Percentiles rank a stretch among this genome's conserved stretches.
Evolutionary conservation across 164 flowering plant species (phyloP).

Genomic region (Berberis vulgaris): DNA sequence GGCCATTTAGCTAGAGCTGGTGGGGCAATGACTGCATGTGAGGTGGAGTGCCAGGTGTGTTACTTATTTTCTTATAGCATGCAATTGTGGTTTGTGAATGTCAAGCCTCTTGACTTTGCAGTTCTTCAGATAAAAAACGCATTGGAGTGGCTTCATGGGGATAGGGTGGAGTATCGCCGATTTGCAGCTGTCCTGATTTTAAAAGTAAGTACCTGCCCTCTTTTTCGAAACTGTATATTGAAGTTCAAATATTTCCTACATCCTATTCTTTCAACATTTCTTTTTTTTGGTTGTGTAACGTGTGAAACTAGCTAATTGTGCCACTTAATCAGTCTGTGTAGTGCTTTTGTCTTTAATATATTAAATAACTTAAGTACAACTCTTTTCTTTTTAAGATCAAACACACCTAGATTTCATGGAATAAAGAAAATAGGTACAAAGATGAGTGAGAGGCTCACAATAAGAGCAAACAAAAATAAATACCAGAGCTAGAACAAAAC

Average conservation of each 20-base stretch:
- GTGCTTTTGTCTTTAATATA: too few species aligned
- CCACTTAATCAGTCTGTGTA: too few species aligned
- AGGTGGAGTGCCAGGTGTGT: slow-evolving; percentile 86
- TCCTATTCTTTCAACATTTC: neutral
- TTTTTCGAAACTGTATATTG: neutral
- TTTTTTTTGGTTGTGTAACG: neutral
- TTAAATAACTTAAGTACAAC: too few species aligned
- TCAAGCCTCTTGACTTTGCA: slow-evolving; percentile 11
- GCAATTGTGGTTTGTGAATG: neutral
- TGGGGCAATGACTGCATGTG: slow-evolving; percentile 98
- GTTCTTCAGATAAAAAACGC: slow-evolving; percentile 64
- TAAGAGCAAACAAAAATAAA: too few species aligned
- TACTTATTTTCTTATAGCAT: neutral
- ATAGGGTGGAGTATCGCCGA: slow-evolving; percentile 82
- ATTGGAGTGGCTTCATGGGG: slow-evolving; percentile 82
- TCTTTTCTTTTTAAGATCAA: too few species aligned
- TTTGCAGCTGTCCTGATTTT: slow-evolving; percentile 92
- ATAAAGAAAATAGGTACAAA: too few species aligned
- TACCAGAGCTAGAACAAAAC: too few species aligned
- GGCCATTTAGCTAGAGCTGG: slow-evolving; percentile 95
- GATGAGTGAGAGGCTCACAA: too few species aligned
- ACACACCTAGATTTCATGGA: too few species aligned
- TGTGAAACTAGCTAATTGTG: too few species aligned
- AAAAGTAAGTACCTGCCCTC: slow-evolving; percentile 48
- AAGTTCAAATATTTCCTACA: neutral